Percentiles rank a stretch among this genome's conserved stretches.
phyloP scores from a whole-genome alignment of 345 rosid species.

The Pistacia vera region DNA sequence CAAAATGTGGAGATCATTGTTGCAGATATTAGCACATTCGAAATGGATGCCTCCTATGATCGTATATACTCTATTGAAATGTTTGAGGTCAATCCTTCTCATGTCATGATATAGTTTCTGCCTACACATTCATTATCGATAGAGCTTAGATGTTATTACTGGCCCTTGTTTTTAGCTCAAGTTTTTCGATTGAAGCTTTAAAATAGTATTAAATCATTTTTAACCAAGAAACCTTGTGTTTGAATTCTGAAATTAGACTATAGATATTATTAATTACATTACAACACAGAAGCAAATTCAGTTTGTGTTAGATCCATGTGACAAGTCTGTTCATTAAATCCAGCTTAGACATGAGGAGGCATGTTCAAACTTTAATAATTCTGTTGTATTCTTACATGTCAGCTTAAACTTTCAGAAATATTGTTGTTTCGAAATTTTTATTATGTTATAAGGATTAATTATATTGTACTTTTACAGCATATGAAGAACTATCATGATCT shows the following conservation, averaged over 20 bases:
- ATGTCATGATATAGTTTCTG: not conserved
- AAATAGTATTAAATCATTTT: not conserved
- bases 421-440: not conserved
- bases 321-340: not conserved
- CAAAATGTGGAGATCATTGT: slow-evolving; percentile 74
- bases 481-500: slow-evolving; percentile 84
- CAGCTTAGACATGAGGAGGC: not conserved
- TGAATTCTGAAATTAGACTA: not conserved
- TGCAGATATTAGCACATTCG: slow-evolving; percentile 77
- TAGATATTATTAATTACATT: not conserved
- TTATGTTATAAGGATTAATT: not conserved
- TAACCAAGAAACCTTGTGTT: not conserved
- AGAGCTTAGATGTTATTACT: not conserved
- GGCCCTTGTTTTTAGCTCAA: not conserved
- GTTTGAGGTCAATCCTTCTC: slow-evolving; percentile 65
- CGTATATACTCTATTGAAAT: slow-evolving; percentile 78
- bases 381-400: not conserved
- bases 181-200: not conserved
- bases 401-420: not conserved
- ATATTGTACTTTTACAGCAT: slow-evolving; percentile 46
- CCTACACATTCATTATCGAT: not conserved
- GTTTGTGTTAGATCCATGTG: not conserved
- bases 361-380: not conserved
- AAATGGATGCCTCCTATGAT: slow-evolving; percentile 75
- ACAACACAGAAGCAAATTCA: not conserved